phyloP scores from a whole-genome alignment of 345 rosid genomes.

The Rubroshorea leprosula region DNA sequence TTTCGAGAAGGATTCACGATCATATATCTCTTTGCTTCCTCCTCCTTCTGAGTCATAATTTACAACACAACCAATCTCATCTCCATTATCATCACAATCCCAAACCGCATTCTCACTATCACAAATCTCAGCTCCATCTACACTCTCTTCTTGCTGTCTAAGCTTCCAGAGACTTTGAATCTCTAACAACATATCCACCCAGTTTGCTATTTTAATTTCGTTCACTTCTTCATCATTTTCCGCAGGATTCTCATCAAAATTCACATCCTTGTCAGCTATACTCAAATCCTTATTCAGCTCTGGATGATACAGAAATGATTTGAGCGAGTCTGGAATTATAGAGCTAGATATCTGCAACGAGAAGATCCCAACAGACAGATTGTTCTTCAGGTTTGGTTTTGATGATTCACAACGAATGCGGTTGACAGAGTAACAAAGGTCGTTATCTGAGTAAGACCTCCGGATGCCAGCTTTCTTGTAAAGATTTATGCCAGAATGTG shows the following conservation, averaged over 20 bases:
- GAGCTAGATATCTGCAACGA: conserved; percentile 54
- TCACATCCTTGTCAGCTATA: conserved; percentile 18
- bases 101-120: conserved; percentile 21
- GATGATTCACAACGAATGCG: conserved; percentile 39
- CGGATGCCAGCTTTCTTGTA: conserved; percentile 31
- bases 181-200: conserved; percentile 67
- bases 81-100: conserved; percentile 30
- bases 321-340: conserved; percentile 42
- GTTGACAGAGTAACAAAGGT: conserved; percentile 39
- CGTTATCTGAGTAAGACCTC: conserved; percentile 64
- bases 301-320: conserved; percentile 47
- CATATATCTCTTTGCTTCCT: conserved; percentile 24
- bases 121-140: conserved; percentile 14
- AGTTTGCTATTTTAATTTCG: conserved; percentile 42
- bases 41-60: conserved; percentile 45
- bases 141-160: conserved; percentile 19
- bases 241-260: conserved; percentile 11
- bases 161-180: conserved; percentile 52
- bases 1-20: conserved; percentile 45
- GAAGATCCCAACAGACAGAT: conserved; percentile 49
- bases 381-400: conserved; percentile 44
- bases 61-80: conserved; percentile 41
- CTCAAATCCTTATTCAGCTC: conserved; percentile 33
- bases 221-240: conserved; percentile 21
- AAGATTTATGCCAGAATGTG: conserved; percentile 52